A percentile compares a stretch with the other conserved stretches of the same genome.
These are phyloP conservation scores for Ceratocystis harringtonii DNA, from an alignment of 2,329 filamentous ascomycete genomes.

Conservation along the genomic window DNA sequence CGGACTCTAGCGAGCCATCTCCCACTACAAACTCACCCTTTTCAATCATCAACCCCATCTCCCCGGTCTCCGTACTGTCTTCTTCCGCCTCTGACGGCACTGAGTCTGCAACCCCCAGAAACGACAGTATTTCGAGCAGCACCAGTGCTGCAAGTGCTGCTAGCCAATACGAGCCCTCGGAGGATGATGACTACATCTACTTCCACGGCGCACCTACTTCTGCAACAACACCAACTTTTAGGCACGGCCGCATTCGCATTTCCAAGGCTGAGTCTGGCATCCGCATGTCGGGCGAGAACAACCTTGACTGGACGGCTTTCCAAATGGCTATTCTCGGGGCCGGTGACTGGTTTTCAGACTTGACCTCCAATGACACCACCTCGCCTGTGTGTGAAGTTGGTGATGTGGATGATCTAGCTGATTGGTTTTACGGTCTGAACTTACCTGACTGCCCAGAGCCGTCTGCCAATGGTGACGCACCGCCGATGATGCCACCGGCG, in stretches of 20 bases:
- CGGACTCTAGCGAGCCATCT: slow-evolving; percentile 13
- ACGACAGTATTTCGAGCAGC: slow-evolving; percentile 7
- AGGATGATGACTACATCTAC: slow-evolving; percentile 33
- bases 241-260: slow-evolving; percentile 42
- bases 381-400: slow-evolving; percentile 29
- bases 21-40: slow-evolving; percentile 8
- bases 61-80: slow-evolving; percentile 8
- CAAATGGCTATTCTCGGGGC: slow-evolving; percentile 49
- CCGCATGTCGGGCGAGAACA: slow-evolving; percentile 22
- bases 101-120: slow-evolving; percentile 2
- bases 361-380: slow-evolving; percentile 23
- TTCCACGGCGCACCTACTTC: slow-evolving; percentile 36
- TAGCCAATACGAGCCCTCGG: slow-evolving; percentile 21
- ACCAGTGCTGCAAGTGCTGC: not conserved
- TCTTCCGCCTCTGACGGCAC: not conserved
- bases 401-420: slow-evolving; percentile 33
- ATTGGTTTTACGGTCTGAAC: slow-evolving; percentile 33
- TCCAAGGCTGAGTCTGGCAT: slow-evolving; percentile 29
- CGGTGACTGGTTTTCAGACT: slow-evolving; percentile 37
- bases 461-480: not conserved
- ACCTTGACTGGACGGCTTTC: slow-evolving; percentile 48
- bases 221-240: slow-evolving; percentile 33
- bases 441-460: slow-evolving; percentile 12
- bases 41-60: slow-evolving; percentile 12
- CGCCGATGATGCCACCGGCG: not conserved